Percentiles rank a stretch among this genome's conserved stretches.
These are phyloP conservation scores for Acidiella bohemica DNA, from an alignment of 495 filamentous ascomycete genomes.

Conservation along the genomic window DNA sequence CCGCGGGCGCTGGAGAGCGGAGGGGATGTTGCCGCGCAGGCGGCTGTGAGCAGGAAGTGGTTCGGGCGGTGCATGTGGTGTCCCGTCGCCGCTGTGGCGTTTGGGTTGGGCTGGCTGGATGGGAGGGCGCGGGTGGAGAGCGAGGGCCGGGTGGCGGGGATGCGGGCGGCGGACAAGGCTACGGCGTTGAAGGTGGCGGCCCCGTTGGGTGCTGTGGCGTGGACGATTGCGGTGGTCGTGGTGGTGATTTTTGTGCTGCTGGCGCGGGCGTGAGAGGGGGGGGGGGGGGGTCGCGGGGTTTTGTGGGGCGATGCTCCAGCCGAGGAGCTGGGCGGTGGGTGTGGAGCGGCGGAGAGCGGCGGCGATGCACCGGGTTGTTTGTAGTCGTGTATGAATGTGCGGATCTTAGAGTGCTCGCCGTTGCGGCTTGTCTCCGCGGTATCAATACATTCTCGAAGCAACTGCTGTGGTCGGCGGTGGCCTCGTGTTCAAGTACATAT, in stretches of 20 bases:
- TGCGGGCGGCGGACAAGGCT: conserved; percentile 4
- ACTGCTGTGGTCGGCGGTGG: too few species aligned
- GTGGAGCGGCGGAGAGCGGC: too few species aligned
- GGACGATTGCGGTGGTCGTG: neutral
- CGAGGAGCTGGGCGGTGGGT: too few species aligned
- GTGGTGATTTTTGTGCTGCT: neutral
- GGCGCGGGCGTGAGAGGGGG: too few species aligned
- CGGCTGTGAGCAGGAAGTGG: conserved; percentile 2
- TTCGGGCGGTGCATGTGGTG: neutral
- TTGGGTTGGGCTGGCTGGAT: conserved; percentile 11
- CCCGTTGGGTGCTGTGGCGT: conserved; percentile 6
- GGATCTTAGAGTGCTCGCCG: too few species aligned
- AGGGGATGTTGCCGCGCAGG: neutral
- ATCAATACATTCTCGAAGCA: too few species aligned
- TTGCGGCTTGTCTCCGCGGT: too few species aligned
- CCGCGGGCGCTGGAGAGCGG: neutral
- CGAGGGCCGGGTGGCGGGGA: conserved; percentile 6
- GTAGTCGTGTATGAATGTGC: too few species aligned
- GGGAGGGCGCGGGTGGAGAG: neutral
- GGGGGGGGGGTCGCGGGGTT: too few species aligned
- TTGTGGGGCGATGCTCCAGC: too few species aligned
- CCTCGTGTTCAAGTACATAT: too few species aligned
- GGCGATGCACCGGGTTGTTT: too few species aligned
- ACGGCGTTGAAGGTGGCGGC: conserved; percentile 1
- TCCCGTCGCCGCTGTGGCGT: conserved; percentile 6